Percentiles rank a stretch among this genome's conserved stretches.
Evolutionary conservation across 2,329 filamentous ascomycete species (phyloP).

Genomic region (Fonsecaea erecta): DNA sequence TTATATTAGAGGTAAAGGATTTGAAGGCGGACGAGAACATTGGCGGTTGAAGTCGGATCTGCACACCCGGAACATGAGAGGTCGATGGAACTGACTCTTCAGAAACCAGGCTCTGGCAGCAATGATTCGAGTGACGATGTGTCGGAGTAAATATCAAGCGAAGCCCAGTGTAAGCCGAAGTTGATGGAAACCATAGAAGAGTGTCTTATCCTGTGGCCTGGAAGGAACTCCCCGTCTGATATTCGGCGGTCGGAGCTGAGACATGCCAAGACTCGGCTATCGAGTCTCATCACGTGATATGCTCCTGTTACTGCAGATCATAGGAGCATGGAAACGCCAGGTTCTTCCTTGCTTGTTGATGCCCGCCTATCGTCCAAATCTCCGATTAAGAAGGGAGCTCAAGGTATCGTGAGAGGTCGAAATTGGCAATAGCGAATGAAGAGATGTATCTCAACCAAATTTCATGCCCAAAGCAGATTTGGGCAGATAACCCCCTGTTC

Average conservation of each 20-base stretch:
- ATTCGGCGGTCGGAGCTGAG: not conserved
- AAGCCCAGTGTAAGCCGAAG: not conserved
- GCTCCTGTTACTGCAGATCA: not conserved
- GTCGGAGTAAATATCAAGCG: not conserved
- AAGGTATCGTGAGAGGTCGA: too few species aligned
- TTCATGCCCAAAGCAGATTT: not conserved
- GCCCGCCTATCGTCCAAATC: too few species aligned
- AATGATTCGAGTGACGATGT: not conserved
- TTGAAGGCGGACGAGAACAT: slow-evolving; percentile 97
- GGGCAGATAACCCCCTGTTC: not conserved
- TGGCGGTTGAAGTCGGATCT: slow-evolving; percentile 9
- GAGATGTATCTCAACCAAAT: not conserved
- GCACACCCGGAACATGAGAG: slow-evolving; percentile 6
- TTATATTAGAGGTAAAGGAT: slow-evolving; percentile 92
- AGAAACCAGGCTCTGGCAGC: not conserved
- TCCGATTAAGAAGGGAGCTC: too few species aligned
- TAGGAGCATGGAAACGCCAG: not conserved
- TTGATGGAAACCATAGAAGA: not conserved
- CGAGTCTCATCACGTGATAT: not conserved
- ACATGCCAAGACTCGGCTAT: not conserved
- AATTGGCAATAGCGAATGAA: not conserved
- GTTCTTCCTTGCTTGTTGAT: not conserved
- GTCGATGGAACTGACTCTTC: not conserved
- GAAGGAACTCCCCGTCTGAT: not conserved
- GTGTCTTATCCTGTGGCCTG: not conserved